phyloP scores from a whole-genome alignment of 805 yeast genomes.

The Candida michaelii region DNA sequence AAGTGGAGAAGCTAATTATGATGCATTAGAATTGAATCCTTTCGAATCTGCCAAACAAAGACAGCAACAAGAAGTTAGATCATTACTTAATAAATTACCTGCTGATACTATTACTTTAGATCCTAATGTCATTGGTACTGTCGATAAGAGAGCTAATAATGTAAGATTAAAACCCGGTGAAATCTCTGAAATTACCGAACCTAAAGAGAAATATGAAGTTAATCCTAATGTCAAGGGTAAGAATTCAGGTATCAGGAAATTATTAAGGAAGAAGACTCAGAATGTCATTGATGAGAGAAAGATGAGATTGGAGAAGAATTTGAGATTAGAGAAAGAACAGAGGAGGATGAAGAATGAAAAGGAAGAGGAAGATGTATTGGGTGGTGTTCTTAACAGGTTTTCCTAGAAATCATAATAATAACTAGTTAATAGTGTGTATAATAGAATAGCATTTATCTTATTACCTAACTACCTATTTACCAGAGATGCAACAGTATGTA shows the following conservation, averaged over 20 bases:
- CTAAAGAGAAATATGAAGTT: conserved; percentile 47
- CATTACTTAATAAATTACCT: conserved; percentile 79
- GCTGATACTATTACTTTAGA: conserved; percentile 93
- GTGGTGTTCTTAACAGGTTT: conserved; percentile 52
- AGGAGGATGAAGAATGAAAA: conserved; percentile 47
- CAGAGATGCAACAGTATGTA: not conserved
- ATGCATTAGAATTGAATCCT: conserved; percentile 91
- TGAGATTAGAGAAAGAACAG: conserved; percentile 69
- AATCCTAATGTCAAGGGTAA: conserved; percentile 73
- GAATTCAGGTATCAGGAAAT: conserved; percentile 79
- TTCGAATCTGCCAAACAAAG: conserved; percentile 89
- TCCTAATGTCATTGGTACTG: conserved; percentile 83
- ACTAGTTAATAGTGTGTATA: conserved; percentile 7
- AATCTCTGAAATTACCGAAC: conserved; percentile 39
- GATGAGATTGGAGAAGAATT: conserved; percentile 69
- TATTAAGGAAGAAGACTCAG: conserved; percentile 77
- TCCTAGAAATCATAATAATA: conserved; percentile 19
- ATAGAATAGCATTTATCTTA: conserved; percentile 5
- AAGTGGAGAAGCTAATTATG: conserved; percentile 96
- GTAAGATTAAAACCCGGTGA: conserved; percentile 66
- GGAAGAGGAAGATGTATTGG: conserved; percentile 53
- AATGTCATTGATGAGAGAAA: conserved; percentile 87
- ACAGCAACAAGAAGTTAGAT: conserved; percentile 87
- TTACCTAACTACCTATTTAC: conserved; percentile 1
- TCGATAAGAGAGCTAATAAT: conserved; percentile 65